Base-by-base conservation (phyloP, 306 rosid genomes). In the Boehmeria nivea region DNA sequence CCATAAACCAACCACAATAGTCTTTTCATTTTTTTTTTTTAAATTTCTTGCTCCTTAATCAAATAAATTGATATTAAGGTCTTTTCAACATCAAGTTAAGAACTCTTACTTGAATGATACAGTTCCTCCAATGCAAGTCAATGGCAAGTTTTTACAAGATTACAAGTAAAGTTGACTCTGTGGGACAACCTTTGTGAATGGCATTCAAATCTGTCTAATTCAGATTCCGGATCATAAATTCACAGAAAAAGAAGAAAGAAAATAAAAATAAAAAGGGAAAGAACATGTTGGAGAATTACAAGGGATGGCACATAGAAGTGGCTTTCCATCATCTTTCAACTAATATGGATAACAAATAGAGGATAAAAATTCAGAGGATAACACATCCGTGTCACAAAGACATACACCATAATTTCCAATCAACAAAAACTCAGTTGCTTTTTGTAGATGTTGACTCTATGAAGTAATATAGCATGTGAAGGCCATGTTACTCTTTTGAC, bases 401-500 rank as follows among this genome's bases (percentile, higher is more conserved):
- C 70, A 36, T 34, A 43, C 52, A 43, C 57, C 67, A 61, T 51
- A 47, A 68, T 63, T 38, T 61, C 48, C 44, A 57, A 68, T 61
- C 38, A 64, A 61, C 48, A 39, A 52, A 40, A 54, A 51, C 76
- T 55, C 27, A 11, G 25, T 57, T 19, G 42, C 36, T 40, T 55
- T 22, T 47, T 38, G 49, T 51, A 62, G 75, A 72, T 26, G 66
- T 39, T 37, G 72, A 61, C 59, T 64, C 58, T 52, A 58, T 49
- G 4, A 66, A 69, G 43, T 48, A 55, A 60, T 47, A 34, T n/a
- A 59, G 61, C 86, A 75, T 73, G 85, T 79, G 82, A 64, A 33
- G 57, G 67, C 63, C 84, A 85, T 74, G 95, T 83, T 72, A 74
- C 77, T 71, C 51, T 46, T 19, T 1, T 46, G 51, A 46, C 65